Conservation (phyloP, 2,329 filamentous ascomycete species). For the Clarireedia monteithiana region DNA sequence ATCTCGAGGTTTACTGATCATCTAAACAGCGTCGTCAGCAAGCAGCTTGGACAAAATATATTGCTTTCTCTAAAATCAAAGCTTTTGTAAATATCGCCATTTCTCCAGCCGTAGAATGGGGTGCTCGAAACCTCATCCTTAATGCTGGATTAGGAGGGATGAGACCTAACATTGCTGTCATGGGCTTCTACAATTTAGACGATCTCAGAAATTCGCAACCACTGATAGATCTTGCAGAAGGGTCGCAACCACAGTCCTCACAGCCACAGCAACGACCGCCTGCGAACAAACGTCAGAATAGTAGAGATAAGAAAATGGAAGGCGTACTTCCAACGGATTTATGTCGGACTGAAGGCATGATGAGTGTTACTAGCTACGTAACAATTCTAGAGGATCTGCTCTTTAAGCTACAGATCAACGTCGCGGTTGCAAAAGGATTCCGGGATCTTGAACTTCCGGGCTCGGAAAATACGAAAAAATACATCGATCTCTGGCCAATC, state of each 20-base stretch:
- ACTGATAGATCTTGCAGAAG: conserved; percentile 47
- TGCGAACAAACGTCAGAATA: conserved; percentile 40
- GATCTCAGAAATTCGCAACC: conserved; percentile 58
- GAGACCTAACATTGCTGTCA: conserved; percentile 78
- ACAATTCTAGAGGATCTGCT: conserved; percentile 78
- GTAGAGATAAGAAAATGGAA: conserved; percentile 47
- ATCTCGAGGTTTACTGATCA: neutral
- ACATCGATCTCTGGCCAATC: conserved; percentile 85
- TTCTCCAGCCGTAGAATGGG: conserved; percentile 77
- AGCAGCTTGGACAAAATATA: conserved; percentile 71
- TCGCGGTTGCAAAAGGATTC: conserved; percentile 78
- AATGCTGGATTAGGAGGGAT: conserved; percentile 79
- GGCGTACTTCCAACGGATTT: conserved; percentile 60
- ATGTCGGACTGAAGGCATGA: conserved; percentile 59
- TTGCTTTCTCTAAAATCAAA: conserved; percentile 80
- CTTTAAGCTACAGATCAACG: conserved; percentile 71
- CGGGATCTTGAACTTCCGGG: conserved; percentile 66
- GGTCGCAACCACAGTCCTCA: conserved; percentile 31
- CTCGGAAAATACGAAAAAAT: conserved; percentile 56
- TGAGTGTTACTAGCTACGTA: conserved; percentile 66
- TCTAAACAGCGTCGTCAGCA: conserved; percentile 57
- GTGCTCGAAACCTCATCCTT: conserved; percentile 72
- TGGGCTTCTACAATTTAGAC: conserved; percentile 74
- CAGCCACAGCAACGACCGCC: conserved; percentile 12
- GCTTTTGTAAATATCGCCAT: conserved; percentile 84